These are phyloP conservation scores for Heritiera littoralis DNA, from an alignment of 345 rosid species.

Conservation along the genomic window DNA sequence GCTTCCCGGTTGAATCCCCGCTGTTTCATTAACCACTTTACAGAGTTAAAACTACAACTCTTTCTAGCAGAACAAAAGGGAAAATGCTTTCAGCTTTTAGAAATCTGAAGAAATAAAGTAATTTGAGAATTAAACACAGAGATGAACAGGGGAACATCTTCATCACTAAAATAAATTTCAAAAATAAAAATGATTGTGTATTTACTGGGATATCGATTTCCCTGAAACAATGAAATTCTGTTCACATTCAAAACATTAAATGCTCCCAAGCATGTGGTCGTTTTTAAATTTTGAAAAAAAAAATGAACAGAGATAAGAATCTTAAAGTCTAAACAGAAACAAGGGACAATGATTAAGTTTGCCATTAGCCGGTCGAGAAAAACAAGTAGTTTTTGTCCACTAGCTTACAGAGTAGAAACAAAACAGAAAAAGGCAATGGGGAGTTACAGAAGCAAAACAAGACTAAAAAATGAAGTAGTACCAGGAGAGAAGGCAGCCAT, in stretches of 20 bases:
- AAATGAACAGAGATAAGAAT: not conserved
- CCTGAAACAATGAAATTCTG: not conserved
- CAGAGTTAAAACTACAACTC: conserved; percentile 1
- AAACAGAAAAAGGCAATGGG: not conserved
- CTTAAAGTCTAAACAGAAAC: conserved; percentile 5
- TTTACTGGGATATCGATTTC: not conserved
- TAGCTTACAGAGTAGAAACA: conserved; percentile 4
- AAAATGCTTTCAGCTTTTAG: not conserved
- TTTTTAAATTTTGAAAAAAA: conserved; percentile 13
- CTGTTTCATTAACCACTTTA: conserved; percentile 11
- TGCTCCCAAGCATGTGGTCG: conserved; percentile 21
- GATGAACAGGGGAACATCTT: conserved; percentile 8
- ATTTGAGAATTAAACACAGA: conserved; percentile 3
- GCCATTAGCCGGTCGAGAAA: not conserved
- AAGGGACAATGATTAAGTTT: not conserved
- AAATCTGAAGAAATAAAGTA: conserved; percentile 4
- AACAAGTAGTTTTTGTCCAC: not conserved
- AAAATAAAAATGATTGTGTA: not conserved
- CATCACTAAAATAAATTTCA: not conserved
- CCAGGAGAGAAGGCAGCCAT: conserved; percentile 69
- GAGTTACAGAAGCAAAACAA: not conserved
- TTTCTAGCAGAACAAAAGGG: conserved; percentile 6
- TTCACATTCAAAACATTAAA: conserved; percentile 21
- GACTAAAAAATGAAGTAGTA: conserved; percentile 15
- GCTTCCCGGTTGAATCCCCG: conserved; percentile 52